Evolutionary conservation across 306 rosid species (phyloP), one percentile per base, ranked within the genome.

Genomic region (Vigna radiata): DNA sequence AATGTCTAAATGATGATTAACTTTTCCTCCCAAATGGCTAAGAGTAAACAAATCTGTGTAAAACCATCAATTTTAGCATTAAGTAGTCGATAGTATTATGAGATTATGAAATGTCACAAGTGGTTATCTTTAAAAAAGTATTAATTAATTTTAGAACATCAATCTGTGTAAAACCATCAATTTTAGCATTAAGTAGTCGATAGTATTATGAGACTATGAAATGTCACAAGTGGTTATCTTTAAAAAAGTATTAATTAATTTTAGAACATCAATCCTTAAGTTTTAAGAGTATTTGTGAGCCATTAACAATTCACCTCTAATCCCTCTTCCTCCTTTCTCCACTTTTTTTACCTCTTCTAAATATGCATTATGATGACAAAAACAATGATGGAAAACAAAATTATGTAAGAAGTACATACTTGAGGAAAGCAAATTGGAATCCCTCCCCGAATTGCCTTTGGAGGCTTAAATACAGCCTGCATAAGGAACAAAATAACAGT

Each of bases 401-500:
- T 43, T 64, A 63, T 55, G 17, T 58, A 69, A 84, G 48, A 73
- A 85, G 70, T 63, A 84, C 93, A 68, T 85, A 95, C 98, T 77
- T 95, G 99, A 31, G 99, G 99, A 88, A 95, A 95, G 86, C 97
- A 95, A 69, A 95, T 69, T 33, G 99, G 99, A 84, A 95, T 95
- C 76, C 97, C 99, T 78, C 99, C 99, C 44, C 97, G 97, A 79
- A 95, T 95, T 64, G 97, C 81, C 79, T 89, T 92, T 1, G 96
- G 97, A 72, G 97, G 94, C 88, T 88, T 92, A 68, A 88, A 92
- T 27, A 46, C 66, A 80, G 99, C 92, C 99, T 95, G 96, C 89
- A 89, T 23, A 72, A 85, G 66, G 74, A 68, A 80, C 62, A 55
- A 33, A 21, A 67, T 53, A 62, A 21, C 29, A 44, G 44, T 56